Conservation (phyloP, 345 rosid genomes). For the Hibiscus trionum region DNA sequence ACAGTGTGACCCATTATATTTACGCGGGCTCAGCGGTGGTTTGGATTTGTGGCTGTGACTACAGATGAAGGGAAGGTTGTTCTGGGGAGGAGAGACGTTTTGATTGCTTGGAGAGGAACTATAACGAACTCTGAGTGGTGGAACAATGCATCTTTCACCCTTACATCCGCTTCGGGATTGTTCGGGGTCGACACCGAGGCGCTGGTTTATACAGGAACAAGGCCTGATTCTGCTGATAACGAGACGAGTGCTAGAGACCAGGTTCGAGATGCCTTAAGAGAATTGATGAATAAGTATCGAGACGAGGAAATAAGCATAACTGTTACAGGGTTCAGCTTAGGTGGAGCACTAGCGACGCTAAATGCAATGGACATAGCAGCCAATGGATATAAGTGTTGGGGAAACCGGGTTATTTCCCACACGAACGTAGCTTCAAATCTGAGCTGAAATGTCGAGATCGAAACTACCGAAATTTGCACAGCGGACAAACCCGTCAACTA, state of each 20-base stretch:
- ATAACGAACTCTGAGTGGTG: background rate
- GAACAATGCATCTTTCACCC: background rate
- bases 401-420: too few relatives aligned
- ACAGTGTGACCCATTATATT: background rate
- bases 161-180: background rate
- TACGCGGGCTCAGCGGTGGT: background rate
- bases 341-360: background rate
- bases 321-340: background rate
- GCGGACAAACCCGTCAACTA: too few relatives aligned
- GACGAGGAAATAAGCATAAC: background rate
- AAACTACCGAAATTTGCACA: too few relatives aligned
- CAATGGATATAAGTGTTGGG: too few relatives aligned
- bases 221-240: background rate
- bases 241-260: background rate
- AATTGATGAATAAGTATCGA: background rate
- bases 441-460: too few relatives aligned
- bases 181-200: background rate
- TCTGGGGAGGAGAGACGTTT: background rate
- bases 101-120: background rate
- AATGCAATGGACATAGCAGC: background rate
- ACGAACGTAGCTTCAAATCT: too few relatives aligned
- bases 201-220: background rate
- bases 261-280: background rate
- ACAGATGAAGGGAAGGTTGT: background rate
- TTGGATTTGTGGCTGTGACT: background rate